phyloP scores from a whole-genome alignment of 257 asterid genomes.

The Jacaranda mimosifolia region DNA sequence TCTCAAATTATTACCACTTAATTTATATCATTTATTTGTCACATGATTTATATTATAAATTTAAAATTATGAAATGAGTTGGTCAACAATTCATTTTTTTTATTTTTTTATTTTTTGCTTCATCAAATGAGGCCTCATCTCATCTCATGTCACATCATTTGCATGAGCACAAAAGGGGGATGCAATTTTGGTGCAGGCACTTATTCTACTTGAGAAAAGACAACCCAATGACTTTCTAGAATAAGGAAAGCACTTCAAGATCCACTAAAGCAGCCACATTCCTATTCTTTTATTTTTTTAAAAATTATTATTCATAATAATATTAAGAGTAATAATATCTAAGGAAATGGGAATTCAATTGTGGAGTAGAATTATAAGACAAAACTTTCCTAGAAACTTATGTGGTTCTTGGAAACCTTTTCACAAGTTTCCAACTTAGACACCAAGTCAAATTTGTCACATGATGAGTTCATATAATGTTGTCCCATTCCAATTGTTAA shows the following conservation, averaged over 20 bases:
- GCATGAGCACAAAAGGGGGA: constrained; percentile 22
- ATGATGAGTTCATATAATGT: neutral
- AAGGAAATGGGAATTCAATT: neutral
- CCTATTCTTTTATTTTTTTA: too few species aligned
- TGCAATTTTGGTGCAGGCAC: constrained; percentile 25
- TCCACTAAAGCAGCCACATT: constrained; percentile 8
- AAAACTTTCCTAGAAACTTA: neutral
- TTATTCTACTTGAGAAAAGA: constrained; percentile 33
- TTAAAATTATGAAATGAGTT: too few species aligned
- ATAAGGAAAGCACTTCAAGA: neutral
- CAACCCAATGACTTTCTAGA: neutral
- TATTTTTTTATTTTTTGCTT: too few species aligned
- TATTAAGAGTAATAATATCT: neutral
- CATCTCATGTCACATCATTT: constrained; percentile 11
- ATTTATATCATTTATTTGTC: too few species aligned
- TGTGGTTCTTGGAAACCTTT: neutral
- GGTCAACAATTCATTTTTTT: too few species aligned
- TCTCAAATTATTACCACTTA: too few species aligned
- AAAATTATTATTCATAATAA: too few species aligned
- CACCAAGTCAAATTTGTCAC: neutral
- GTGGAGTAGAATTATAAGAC: neutral
- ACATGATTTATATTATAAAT: too few species aligned
- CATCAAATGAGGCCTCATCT: neutral
- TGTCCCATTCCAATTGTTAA: neutral
- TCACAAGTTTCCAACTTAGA: neutral